Evolutionary conservation across 192 early-diverging fungal genomes (phyloP).

Genomic region (Lobosporangium transversale): DNA sequence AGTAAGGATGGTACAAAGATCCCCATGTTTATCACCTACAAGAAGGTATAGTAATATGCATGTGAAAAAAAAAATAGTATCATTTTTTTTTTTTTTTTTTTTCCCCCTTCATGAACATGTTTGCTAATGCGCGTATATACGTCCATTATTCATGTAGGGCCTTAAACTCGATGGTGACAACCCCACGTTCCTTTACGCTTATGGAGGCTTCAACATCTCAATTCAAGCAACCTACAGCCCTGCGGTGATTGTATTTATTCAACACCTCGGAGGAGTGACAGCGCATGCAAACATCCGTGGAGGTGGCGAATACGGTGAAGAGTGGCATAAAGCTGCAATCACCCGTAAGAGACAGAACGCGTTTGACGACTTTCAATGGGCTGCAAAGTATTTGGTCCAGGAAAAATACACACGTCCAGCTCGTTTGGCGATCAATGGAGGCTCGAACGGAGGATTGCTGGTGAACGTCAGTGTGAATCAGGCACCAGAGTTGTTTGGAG

Average conservation of each 20-base stretch:
- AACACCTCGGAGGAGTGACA: constrained; percentile 67
- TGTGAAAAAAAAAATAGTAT: no score
- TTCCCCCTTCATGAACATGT: not conserved
- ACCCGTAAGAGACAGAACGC: constrained; percentile 75
- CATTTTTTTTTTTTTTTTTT: constrained; percentile 5
- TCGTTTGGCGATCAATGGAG: constrained; percentile 71
- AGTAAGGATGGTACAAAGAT: constrained; percentile 74
- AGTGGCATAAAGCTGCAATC: constrained; percentile 64
- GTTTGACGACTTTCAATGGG: constrained; percentile 81
- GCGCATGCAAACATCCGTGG: constrained; percentile 77
- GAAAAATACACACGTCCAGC: constrained; percentile 65
- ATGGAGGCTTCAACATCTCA: constrained; percentile 73
- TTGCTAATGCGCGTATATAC: no score
- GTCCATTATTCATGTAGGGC: no score
- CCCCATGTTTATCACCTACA: constrained; percentile 74
- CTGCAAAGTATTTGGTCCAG: constrained; percentile 68
- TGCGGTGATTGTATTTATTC: constrained; percentile 55
- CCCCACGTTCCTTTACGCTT: constrained; percentile 73
- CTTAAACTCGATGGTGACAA: constrained; percentile 62
- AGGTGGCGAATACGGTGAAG: constrained; percentile 71
- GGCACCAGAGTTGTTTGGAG: constrained; percentile 77
- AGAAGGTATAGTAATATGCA: constrained; percentile 47
- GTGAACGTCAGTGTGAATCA: constrained; percentile 78
- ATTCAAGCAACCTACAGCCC: constrained; percentile 57
- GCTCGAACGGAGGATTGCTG: constrained; percentile 77